Evolutionary conservation across 2,329 filamentous ascomycete species (phyloP), one percentile per base, ranked within the genome.

Genomic region (Laburnicola sp.): DNA sequence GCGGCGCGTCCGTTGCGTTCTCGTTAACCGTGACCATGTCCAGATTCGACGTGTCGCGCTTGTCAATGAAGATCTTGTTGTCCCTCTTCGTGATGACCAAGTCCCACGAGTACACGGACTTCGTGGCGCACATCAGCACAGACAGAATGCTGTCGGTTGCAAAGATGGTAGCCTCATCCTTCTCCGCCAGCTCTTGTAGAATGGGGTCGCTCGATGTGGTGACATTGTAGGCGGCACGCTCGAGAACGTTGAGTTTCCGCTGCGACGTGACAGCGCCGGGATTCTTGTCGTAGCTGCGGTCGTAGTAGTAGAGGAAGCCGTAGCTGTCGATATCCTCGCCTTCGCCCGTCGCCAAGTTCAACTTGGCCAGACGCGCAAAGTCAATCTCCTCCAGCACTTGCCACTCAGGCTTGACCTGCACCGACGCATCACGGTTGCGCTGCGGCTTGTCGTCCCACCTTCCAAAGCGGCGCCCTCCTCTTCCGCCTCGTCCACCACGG

Each of bases 391-490:
- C 94, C 67, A 97, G 81, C 78, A 99, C 84, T 70, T 86, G 83
- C 94, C 94, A 99, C 74, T 97, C 92, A 22, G 92, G 85, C 78
- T 95, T 95, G 76, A 97, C 91, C 78, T 93, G 93, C 71, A 99
- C 90, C 31, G 91, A 96, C 8, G 93, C 89, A 78, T 99, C 94
- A 54, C 94, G 89, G 77, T 96, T 97, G 69, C 94, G 87, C 74
- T 93, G 85, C 54, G 94, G 94, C 86, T 97, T 97, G 80, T 99
- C 94, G 73, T 99, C 94, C 78, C 94, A 96, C 93, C 94, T 97
- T 72, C 94, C 94, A 69, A 97, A 97, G 64, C 94, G 86, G 62
- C 94, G 87, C 45, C 90, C 89, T 54, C 89, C 86, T 59, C 88
- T 80, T 39, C 86, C 85, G 66, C 86, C 86, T 48, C 86, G 82